These are phyloP conservation scores for Leccinum griseonigrum DNA, from an alignment of 1,284 basidiomycete species.

Conservation along the genomic window DNA sequence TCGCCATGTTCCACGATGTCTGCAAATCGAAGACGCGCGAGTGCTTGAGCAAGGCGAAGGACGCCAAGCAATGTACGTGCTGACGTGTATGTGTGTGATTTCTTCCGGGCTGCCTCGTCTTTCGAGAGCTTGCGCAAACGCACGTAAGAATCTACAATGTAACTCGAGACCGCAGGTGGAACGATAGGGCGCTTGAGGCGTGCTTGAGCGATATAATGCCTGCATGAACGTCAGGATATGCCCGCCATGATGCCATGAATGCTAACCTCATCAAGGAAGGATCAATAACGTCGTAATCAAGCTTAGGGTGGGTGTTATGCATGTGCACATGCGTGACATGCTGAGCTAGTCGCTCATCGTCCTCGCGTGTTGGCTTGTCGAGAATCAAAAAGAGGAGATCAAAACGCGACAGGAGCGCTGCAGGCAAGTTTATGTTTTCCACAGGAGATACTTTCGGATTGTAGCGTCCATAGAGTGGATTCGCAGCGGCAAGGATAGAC, in stretches of 20 bases:
- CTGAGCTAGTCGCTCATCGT: constrained; percentile 94
- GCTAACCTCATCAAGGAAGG: constrained; percentile 84
- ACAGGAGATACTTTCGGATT: constrained; percentile 97
- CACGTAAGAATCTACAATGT: constrained; percentile 95
- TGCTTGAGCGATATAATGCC: constrained; percentile 96
- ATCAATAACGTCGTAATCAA: constrained; percentile 83
- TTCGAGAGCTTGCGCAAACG: constrained; percentile 91
- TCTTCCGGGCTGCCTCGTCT: constrained; percentile 87
- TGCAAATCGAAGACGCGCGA: constrained; percentile 88
- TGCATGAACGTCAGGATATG: constrained; percentile 30
- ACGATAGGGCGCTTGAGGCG: constrained; percentile 88
- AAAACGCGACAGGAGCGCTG: constrained; percentile 93
- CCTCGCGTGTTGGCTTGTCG: constrained; percentile 92
- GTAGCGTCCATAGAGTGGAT: constrained; percentile 97
- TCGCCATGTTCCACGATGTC: constrained; percentile 81
- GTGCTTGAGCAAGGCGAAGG: constrained; percentile 91
- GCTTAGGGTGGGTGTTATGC: constrained; percentile 86
- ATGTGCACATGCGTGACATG: constrained; percentile 99
- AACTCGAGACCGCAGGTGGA: constrained; percentile 83
- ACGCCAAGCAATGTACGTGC: constrained; percentile 94
- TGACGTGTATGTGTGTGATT: constrained; percentile 93
- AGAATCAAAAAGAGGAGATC: constrained; percentile 97
- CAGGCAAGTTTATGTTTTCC: constrained; percentile 99
- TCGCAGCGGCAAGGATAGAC: constrained; percentile 96
- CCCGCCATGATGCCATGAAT: not conserved